A percentile compares a stretch with the other conserved stretches of the same genome.
phyloP scores from a whole-genome alignment of 2,329 filamentous ascomycete species.

The Epichloe sibirici region DNA sequence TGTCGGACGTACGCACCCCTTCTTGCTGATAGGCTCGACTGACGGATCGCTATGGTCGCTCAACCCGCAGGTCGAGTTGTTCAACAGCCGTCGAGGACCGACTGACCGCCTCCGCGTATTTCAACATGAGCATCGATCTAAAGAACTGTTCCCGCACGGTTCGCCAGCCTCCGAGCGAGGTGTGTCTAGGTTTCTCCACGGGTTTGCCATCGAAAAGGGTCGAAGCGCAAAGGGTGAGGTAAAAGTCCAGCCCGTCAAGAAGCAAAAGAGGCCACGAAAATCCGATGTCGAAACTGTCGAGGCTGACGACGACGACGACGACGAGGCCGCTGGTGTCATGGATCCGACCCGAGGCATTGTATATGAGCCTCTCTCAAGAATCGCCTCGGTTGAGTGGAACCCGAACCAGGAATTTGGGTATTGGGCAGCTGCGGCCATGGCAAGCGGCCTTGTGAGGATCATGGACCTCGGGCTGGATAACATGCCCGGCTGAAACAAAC shows the following conservation, averaged over 20 bases:
- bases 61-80: slow-evolving; percentile 26
- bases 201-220: slow-evolving; percentile 39
- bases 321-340: slow-evolving; percentile 18
- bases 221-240: slow-evolving; percentile 30
- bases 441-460: slow-evolving; percentile 52
- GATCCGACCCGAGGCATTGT: slow-evolving; percentile 35
- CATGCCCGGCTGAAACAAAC: slow-evolving; percentile 1
- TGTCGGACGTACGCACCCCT: slow-evolving; percentile 39
- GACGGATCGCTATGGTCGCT: slow-evolving; percentile 41
- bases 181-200: slow-evolving; percentile 37
- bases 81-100: slow-evolving; percentile 20
- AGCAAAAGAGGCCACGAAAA: slow-evolving; percentile 24
- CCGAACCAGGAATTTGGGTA: slow-evolving; percentile 52
- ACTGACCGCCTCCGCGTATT: slow-evolving; percentile 30
- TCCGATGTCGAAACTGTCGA: slow-evolving; percentile 17
- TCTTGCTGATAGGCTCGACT: slow-evolving; percentile 37
- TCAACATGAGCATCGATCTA: slow-evolving; percentile 40
- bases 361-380: slow-evolving; percentile 49
- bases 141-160: slow-evolving; percentile 16
- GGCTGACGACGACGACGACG: slow-evolving; percentile 18
- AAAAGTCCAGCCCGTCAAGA: slow-evolving; percentile 24
- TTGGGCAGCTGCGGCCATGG: slow-evolving; percentile 56
- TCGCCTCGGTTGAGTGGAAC: slow-evolving; percentile 56
- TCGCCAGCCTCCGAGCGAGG: slow-evolving; percentile 27
- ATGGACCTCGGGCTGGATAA: slow-evolving; percentile 50